Conservation (phyloP, 2,329 filamentous ascomycete genomes). For the Boeremia exigua region DNA sequence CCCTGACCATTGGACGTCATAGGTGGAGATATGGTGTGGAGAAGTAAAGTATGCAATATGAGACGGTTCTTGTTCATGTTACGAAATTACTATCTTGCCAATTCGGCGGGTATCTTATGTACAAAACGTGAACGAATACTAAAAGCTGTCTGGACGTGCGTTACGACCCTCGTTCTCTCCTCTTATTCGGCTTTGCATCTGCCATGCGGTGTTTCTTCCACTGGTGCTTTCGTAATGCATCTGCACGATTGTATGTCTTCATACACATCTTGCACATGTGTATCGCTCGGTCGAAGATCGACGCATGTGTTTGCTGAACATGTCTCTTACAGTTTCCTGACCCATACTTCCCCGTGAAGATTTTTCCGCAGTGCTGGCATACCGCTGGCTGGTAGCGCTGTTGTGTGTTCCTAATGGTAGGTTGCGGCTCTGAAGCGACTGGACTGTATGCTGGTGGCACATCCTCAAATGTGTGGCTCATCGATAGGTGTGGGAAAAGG, state of each 20-base stretch:
- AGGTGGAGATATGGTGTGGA: no score
- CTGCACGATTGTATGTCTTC: conserved; percentile 16
- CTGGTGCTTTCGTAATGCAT: conserved; percentile 17
- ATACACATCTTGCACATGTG: conserved; percentile 5
- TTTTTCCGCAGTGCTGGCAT: conserved; percentile 1
- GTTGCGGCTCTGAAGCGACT: neutral
- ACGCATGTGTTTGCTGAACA: conserved; percentile 3
- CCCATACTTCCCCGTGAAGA: conserved; percentile 9
- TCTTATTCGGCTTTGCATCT: conserved; percentile 11
- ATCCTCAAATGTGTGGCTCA: neutral
- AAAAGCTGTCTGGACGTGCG: no score
- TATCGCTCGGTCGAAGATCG: neutral
- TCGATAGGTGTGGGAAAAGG: no score
- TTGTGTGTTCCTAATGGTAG: neutral
- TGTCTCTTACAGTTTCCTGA: conserved; percentile 7
- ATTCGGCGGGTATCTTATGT: neutral
- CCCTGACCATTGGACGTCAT: neutral
- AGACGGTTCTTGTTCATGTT: no score
- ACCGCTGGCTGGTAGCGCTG: neutral
- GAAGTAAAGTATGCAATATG: no score
- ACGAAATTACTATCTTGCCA: neutral
- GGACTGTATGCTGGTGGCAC: conserved; percentile 3
- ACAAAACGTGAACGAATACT: neutral
- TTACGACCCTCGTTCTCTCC: neutral
- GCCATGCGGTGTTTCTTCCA: conserved; percentile 15